phyloP scores from a whole-genome alignment of 495 filamentous ascomycete genomes.

The Neurospora tetrasperma region DNA sequence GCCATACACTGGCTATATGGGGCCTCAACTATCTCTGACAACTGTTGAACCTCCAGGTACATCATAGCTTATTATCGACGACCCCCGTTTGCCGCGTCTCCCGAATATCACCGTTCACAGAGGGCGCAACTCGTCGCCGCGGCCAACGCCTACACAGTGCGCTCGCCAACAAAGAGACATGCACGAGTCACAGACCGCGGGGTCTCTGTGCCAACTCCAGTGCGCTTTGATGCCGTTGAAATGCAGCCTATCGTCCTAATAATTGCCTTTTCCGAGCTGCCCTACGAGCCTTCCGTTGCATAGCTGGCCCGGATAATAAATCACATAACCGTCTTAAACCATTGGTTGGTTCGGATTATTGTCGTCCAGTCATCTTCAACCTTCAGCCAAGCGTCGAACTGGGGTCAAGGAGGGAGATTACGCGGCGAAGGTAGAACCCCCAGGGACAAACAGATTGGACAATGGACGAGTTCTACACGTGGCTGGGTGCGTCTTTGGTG shows the following conservation, averaged over 20 bases:
- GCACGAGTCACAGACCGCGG: neutral
- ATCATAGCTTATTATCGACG: neutral
- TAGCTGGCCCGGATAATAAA: neutral
- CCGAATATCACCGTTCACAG: neutral
- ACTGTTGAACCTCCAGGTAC: neutral
- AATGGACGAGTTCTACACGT: neutral
- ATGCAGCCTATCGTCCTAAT: neutral
- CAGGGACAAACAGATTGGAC: neutral
- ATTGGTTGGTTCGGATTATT: neutral
- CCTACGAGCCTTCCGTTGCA: neutral
- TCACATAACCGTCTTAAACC: neutral
- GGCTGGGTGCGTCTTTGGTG: neutral
- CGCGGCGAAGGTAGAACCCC: neutral
- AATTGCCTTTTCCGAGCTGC: neutral
- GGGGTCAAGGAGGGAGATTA: neutral
- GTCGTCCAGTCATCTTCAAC: neutral
- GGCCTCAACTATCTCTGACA: neutral
- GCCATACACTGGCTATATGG: neutral
- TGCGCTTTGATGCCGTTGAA: neutral
- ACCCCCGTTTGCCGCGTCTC: neutral
- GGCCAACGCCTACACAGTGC: neutral
- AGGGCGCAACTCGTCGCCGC: neutral
- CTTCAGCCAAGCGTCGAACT: neutral
- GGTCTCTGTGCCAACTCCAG: neutral
- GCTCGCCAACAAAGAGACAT: neutral